phyloP scores from a whole-genome alignment of 805 yeast genomes.

The Candida sphagnicola region DNA sequence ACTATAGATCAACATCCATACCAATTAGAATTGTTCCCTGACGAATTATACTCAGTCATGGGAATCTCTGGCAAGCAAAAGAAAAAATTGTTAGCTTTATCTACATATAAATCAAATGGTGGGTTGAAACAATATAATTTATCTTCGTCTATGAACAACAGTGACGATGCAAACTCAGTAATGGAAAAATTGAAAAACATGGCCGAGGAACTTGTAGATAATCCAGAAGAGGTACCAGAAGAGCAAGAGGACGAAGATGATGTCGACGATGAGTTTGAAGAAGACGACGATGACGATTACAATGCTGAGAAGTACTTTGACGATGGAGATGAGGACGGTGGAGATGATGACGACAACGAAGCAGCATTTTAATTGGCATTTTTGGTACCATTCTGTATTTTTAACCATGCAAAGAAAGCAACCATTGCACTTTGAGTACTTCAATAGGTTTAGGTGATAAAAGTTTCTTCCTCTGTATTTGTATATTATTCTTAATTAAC shows the following conservation, averaged over 20 bases:
- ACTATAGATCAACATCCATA: slow-evolving; percentile 79
- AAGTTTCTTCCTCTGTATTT: too few species aligned
- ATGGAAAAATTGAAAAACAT: slow-evolving; percentile 37
- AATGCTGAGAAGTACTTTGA: slow-evolving; percentile 79
- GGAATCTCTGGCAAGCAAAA: slow-evolving; percentile 55
- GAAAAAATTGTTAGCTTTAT: slow-evolving; percentile 42
- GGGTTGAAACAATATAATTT: slow-evolving; percentile 31
- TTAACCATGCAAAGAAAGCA: too few species aligned
- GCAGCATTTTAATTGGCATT: slow-evolving; percentile 52
- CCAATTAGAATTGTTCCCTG: slow-evolving; percentile 66
- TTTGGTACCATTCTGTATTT: background rate
- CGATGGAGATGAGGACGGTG: slow-evolving; percentile 58
- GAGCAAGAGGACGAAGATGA: slow-evolving; percentile 47
- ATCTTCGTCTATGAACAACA: slow-evolving; percentile 16
- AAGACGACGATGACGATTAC: slow-evolving; percentile 74
- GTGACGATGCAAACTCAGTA: slow-evolving; percentile 35
- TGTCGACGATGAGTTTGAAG: slow-evolving; percentile 66
- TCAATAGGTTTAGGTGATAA: too few species aligned
- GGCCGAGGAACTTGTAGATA: slow-evolving; percentile 42
- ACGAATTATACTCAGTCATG: slow-evolving; percentile 70
- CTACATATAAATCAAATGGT: slow-evolving; percentile 35
- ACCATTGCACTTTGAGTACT: too few species aligned
- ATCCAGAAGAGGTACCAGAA: slow-evolving; percentile 40
- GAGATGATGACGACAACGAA: slow-evolving; percentile 58
- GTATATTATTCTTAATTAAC: background rate